A percentile compares a stretch with the other conserved stretches of the same genome.
Conservation (phyloP, 2,329 filamentous ascomycete genomes). For the Aspergillus japonicus region DNA sequence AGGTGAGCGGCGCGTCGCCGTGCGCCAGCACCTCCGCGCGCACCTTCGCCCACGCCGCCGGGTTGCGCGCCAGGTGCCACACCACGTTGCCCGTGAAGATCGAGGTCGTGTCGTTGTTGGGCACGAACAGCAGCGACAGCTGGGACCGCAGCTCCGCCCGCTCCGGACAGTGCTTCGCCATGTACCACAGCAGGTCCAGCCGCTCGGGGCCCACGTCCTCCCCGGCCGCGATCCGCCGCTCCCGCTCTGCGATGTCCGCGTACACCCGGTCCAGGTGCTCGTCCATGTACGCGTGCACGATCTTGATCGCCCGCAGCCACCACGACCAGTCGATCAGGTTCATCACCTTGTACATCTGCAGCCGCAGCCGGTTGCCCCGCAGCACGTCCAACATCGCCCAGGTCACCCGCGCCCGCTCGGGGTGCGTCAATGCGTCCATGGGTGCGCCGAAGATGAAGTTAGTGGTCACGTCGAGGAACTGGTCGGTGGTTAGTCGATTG, state of each 20-base stretch:
- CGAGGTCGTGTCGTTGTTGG: slow-evolving; percentile 18
- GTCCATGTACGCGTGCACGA: slow-evolving; percentile 2
- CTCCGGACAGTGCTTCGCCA: slow-evolving; percentile 4
- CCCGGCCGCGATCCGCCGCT: not conserved
- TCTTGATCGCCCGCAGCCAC: slow-evolving; percentile 2
- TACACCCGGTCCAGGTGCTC: not conserved
- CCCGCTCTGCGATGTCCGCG: not conserved
- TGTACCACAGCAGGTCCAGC: slow-evolving; percentile 12
- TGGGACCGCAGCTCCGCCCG: slow-evolving; percentile 9
- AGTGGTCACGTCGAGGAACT: no score
- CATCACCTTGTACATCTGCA: not conserved
- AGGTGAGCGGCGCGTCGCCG: not conserved
- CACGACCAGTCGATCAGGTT: not conserved
- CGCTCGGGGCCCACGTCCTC: not conserved
- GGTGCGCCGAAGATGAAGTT: no score
- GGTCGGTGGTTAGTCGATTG: no score
- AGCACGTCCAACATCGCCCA: no score
- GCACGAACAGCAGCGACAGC: slow-evolving; percentile 9
- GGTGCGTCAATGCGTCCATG: no score
- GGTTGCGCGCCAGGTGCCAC: slow-evolving; percentile 12
- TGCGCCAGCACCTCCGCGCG: no score
- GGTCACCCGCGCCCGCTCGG: no score
- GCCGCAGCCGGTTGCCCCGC: not conserved
- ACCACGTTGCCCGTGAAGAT: slow-evolving; percentile 16
- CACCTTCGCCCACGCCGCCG: slow-evolving; percentile 4